Base-by-base conservation (phyloP, 768 basidiomycete genomes). In the Trametes coccinea region DNA sequence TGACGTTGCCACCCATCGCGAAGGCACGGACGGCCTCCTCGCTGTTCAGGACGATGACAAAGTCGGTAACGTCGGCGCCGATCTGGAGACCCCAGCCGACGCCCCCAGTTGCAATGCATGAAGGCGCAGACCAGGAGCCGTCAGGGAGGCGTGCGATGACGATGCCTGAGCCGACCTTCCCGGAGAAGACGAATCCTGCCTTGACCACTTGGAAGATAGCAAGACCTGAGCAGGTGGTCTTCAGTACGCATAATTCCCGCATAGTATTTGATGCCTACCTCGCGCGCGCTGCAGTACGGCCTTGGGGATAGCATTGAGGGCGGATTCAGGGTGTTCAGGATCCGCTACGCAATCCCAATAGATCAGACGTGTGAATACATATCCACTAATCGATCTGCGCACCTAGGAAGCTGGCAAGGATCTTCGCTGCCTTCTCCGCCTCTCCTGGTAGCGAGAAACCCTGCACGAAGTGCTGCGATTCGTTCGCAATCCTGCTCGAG, bases 1-100 rank as follows among this genome's bases (percentile, higher is more conserved):
- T 98, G 29, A 98, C 85, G 72, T 99, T 99, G 8, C 96, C 96
- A 40, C 95, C 95, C 53, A 93, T 81, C 3, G 93, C 93, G 80
- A 98, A 98, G 9, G 97, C 96, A 47, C 88, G 84, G 34, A 99
- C 93, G 43, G 96, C 95, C 58, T 98, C 95, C 68, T 97, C 93
- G 65, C 88, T 91, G 80, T 98, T 98, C 70, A 98, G 88, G 41
- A 99, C 95, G 72, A 98, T 87, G 59, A 99, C 95, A 66, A 98
- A 97, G 72, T 98, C 94, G 49, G 88, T 90, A 72, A 95, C 84
- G 77, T 97, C 95, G 2, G 95, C 95, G 50, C 95, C 95, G 59
- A 96, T 93, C 76, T 98, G 96, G 45, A 95, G 86, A 34, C 93
- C 93, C 90, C 93, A 93, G 14, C 94, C 93, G 10, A 95, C 83